Conservation (phyloP, 768 basidiomycete genomes). For the Leccinellum rugosiceps region DNA sequence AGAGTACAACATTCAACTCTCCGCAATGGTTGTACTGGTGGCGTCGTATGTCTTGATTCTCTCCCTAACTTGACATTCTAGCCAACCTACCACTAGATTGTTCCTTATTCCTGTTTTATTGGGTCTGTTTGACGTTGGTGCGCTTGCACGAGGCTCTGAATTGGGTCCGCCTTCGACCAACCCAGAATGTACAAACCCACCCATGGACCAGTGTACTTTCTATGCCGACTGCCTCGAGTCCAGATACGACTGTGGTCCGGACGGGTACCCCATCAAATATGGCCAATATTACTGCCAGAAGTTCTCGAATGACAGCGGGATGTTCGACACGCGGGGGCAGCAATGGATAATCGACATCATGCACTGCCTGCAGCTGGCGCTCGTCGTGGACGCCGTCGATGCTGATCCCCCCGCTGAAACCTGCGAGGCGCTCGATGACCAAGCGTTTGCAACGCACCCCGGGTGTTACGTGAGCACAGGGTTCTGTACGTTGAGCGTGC, state of each 20-base stretch:
- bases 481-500: slow-evolving; percentile 36
- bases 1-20: not conserved
- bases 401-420: slow-evolving; percentile 3
- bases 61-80: not conserved
- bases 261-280: not conserved
- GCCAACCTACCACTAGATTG: not conserved
- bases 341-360: not conserved
- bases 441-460: not conserved
- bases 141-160: not conserved
- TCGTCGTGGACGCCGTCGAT: slow-evolving; percentile 36
- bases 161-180: not conserved
- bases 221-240: not conserved
- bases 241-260: not conserved
- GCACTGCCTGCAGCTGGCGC: slow-evolving; percentile 1
- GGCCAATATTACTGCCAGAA: not conserved
- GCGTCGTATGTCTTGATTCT: not conserved
- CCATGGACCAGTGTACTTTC: slow-evolving; percentile 37
- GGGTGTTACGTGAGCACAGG: slow-evolving; percentile 28
- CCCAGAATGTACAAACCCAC: slow-evolving; percentile 30
- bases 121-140: not conserved
- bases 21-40: not conserved
- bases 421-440: not conserved
- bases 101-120: not conserved
- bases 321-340: not conserved
- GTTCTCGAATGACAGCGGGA: not conserved